phyloP scores from a whole-genome alignment of 2,329 filamentous ascomycete genomes.

The Colletotrichum musicola region DNA sequence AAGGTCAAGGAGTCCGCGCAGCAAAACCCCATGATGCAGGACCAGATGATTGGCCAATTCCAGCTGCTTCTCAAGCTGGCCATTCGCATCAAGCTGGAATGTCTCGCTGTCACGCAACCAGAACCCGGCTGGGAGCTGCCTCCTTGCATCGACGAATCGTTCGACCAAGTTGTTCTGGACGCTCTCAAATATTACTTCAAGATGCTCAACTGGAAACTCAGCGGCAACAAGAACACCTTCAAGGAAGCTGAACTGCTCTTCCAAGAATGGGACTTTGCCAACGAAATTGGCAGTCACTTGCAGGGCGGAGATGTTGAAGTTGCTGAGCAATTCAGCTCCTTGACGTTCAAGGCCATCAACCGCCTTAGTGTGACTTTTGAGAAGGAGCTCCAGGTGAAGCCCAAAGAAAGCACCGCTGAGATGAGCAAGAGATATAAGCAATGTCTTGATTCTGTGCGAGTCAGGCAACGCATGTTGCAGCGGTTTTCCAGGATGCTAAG shows the following conservation, averaged over 20 bases:
- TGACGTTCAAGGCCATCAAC: slow-evolving; percentile 92
- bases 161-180: slow-evolving; percentile 91
- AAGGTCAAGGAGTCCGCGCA: slow-evolving; percentile 96
- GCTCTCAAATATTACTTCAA: slow-evolving; percentile 98
- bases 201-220: slow-evolving; percentile 97
- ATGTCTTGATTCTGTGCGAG: slow-evolving; percentile 93
- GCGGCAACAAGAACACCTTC: slow-evolving; percentile 98
- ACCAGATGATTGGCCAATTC: slow-evolving; percentile 98
- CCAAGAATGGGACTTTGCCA: slow-evolving; percentile 98
- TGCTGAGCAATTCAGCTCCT: slow-evolving; percentile 94
- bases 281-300: slow-evolving; percentile 91
- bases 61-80: slow-evolving; percentile 93
- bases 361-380: slow-evolving; percentile 93
- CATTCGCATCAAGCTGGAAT: slow-evolving; percentile 91
- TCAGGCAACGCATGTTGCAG: slow-evolving; percentile 95
- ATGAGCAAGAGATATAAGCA: slow-evolving; percentile 99
- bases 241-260: slow-evolving; percentile 98
- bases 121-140: slow-evolving; percentile 96
- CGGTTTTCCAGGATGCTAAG: slow-evolving; percentile 92
- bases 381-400: slow-evolving; percentile 85
- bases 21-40: slow-evolving; percentile 92
- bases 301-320: slow-evolving; percentile 96
- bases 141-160: slow-evolving; percentile 95
- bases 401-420: slow-evolving; percentile 84
- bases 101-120: slow-evolving; percentile 83